phyloP scores from a whole-genome alignment of 208 protist species.

The Phytomonas francai region DNA sequence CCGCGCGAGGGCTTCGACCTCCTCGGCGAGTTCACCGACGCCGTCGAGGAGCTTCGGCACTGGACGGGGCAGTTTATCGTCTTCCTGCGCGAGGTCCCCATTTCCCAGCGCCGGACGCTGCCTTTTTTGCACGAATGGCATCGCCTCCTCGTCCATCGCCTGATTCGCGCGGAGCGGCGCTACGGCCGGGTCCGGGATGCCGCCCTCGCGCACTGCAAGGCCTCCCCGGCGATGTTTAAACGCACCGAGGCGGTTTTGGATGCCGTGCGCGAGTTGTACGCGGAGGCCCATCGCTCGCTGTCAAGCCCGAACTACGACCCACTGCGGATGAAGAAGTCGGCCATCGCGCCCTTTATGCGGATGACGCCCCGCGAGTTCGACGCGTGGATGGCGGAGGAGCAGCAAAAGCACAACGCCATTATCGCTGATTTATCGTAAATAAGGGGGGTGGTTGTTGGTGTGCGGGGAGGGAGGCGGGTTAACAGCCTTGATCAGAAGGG shows the following conservation, averaged over 20 bases:
- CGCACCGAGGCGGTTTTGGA: conserved; percentile 54
- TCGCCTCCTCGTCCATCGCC: conserved; percentile 52
- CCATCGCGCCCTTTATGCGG: conserved; percentile 49
- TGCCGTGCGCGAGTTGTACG: conserved; percentile 49
- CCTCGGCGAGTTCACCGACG: conserved; percentile 60
- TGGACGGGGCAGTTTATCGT: conserved; percentile 58
- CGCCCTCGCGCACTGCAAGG: conserved; percentile 20
- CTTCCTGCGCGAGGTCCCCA: conserved; percentile 53
- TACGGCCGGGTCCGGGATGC: conserved; percentile 57
- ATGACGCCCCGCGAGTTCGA: conserved; percentile 65
- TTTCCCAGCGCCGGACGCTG: conserved; percentile 61
- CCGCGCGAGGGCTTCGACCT: conserved; percentile 51
- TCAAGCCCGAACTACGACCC: conserved; percentile 78
- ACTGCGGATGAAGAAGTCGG: conserved; percentile 70
- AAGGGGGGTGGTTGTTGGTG: neutral
- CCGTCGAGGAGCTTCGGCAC: conserved; percentile 71
- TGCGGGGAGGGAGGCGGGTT: conserved; percentile 1
- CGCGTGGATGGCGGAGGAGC: conserved; percentile 54
- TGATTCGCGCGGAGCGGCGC: conserved; percentile 65
- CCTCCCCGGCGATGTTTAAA: conserved; percentile 29
- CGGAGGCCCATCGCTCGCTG: conserved; percentile 68
- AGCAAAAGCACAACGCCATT: conserved; percentile 42
- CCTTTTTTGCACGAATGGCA: conserved; percentile 75
- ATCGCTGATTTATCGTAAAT: conserved; percentile 38
- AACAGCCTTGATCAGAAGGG: no score